Evolutionary conservation across 2,329 filamentous ascomycete species (phyloP), one percentile per base, ranked within the genome.

Genomic region (Fusarium poae): DNA sequence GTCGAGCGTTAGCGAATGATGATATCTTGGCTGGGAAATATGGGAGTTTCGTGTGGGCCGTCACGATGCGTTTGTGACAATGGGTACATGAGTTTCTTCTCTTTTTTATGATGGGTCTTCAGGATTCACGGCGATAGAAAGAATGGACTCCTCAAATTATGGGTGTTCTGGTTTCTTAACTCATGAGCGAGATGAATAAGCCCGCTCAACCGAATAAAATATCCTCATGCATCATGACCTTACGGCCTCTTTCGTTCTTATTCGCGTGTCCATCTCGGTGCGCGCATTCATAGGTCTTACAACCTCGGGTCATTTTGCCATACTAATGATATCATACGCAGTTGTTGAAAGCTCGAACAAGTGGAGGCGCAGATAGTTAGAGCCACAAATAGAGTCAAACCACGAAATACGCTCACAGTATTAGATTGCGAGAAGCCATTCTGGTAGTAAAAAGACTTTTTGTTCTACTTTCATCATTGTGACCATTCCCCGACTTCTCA

Each of bases 1-100:
- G 73, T 70, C 64, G 73, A 75, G 73, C 68, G 70, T 68, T 62
- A 73, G 73, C 73, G 73, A 71, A 69, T 74, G 68, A 64, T 72
- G 65, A 63, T 70, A 70, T 68, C 72, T 72, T 69, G 68, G 66
- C 57, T 67, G 62, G 67, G 65, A 70, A 63, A 66, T 63, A 48
- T 46, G 58, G 73, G 73, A 75, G 73, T 73, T 74, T 71, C 64
- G 51, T 68, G 64, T 70, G 60, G 68, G 72, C 64, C 55, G 60
- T 72, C 73, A 75, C 67, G 60, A 71, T 67, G 57, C 54, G 58
- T 69, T 73, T 70, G 73, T 72, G 70, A 65, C 61, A 74, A 74
- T 64, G 65, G 69, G 68, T 65, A 65, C 66, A 73, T 73, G 68
- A 65, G 57, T 66, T 67, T 63, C 57, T 70, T 67, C 46, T 57